Evolutionary conservation across 163 green algal genomes (phyloP), one percentile per base, ranked within the genome.

Genomic region (Volvox carteri): DNA sequence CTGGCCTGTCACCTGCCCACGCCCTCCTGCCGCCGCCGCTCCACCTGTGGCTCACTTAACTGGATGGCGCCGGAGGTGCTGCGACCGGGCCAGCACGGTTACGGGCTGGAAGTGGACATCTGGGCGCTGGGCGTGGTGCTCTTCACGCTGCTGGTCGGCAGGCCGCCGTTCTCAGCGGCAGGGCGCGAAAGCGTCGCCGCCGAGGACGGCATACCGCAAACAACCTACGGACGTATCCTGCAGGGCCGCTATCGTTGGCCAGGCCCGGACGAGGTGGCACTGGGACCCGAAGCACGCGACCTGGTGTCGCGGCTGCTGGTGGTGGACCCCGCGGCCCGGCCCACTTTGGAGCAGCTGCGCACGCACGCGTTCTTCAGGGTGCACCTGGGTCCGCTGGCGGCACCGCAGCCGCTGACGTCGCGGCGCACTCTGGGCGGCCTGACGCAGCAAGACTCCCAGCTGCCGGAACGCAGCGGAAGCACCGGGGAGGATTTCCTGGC

Each of bases 71-170:
- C 81, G 7, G 81, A 87, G 48, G 81, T 87, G 65, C 81, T 87
- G 65, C 46, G 65, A 35, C 81, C 81, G 6, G 62, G 81, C 3
- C 46, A 33, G 1, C 6, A 2, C 0, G 86, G 73, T 1, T 90
- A 90, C 58, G 86, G 86, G 21, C 30, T 84, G 18, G 74, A 78
- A 46, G 86, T 90, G 11, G 86, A 90, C 60, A 39, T 90, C 54
- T 90, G 86, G 86, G 74, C 86, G 21, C 75, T 90, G 75, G 86
- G 86, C 4, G 75, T 86, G n/a, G 48, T 90, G 75, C 44, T 90
- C 42, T 90, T 81, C 86, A 79, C 74, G 44, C 58, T 90, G 58
- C 86, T 90, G 41, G 50, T 84, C 1, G 86, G 86, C 28, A 42
- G 75, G 30, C 44, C 77, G 86, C 86, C 86, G 14, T 90, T 90